These are phyloP conservation scores for Hyaloperonospora arabidopsidis DNA, from an alignment of 352 stramenopile species.

Conservation along the genomic window DNA sequence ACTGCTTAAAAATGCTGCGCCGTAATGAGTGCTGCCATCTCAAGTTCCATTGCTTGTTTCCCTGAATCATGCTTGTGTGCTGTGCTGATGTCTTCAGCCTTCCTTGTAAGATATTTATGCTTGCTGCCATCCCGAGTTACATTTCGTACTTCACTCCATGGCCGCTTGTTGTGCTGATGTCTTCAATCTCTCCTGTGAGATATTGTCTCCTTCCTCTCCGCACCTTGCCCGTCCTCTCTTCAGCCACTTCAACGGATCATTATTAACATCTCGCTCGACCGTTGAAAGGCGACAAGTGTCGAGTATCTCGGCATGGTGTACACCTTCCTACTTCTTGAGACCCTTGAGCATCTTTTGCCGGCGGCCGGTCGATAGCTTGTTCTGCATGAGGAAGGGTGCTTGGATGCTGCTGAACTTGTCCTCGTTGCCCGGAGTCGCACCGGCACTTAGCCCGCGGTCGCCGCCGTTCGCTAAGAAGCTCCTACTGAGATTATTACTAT, in stretches of 20 bases:
- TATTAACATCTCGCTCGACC: slow-evolving; percentile 23
- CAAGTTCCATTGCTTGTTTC: slow-evolving; percentile 18
- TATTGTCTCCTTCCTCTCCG: slow-evolving; percentile 20
- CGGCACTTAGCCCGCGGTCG: slow-evolving; percentile 29
- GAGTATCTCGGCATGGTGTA: slow-evolving; percentile 12
- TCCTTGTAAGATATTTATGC: slow-evolving; percentile 23
- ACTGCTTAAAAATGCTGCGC: slow-evolving; percentile 27
- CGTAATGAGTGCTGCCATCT: slow-evolving; percentile 15
- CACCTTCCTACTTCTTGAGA: slow-evolving; percentile 67
- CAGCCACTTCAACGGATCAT: slow-evolving; percentile 10
- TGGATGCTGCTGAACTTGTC: slow-evolving; percentile 85
- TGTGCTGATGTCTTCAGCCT: slow-evolving; percentile 12
- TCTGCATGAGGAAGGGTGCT: slow-evolving; percentile 76
- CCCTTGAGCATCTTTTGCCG: slow-evolving; percentile 87
- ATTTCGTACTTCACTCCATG: slow-evolving; percentile 16
- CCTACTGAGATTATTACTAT: slow-evolving; percentile 60
- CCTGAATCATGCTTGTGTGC: slow-evolving; percentile 26
- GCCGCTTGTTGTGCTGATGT: slow-evolving; percentile 20
- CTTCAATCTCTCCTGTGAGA: slow-evolving; percentile 24
- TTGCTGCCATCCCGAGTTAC: neutral
- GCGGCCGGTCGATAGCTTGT: slow-evolving; percentile 79
- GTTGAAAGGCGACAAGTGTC: slow-evolving; percentile 2
- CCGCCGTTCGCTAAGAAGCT: slow-evolving; percentile 41
- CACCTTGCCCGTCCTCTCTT: slow-evolving; percentile 10
- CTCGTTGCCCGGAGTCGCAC: slow-evolving; percentile 42